A percentile compares a stretch with the other conserved stretches of the same genome.
phyloP scores from a whole-genome alignment of 345 rosid species.

The Pseudoturritis turrita region DNA sequence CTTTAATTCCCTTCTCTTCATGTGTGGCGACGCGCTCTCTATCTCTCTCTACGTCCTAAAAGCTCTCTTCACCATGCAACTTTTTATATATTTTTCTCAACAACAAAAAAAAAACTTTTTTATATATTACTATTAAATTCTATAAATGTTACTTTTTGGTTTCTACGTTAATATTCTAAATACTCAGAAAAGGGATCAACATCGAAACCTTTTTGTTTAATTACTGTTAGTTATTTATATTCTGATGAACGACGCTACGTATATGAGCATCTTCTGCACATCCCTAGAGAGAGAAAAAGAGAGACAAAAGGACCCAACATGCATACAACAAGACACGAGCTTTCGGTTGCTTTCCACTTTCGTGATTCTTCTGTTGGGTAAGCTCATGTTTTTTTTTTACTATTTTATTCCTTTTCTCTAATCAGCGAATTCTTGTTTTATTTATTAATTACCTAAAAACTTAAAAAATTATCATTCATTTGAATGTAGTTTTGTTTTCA shows the following conservation, averaged over 20 bases:
- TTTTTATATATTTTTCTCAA: not conserved
- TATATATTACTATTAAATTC: not conserved
- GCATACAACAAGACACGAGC: constrained; percentile 27
- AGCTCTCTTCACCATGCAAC: constrained; percentile 27
- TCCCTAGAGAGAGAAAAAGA: constrained; percentile 26
- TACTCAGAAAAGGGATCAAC: constrained; percentile 29
- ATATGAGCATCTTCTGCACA: constrained; percentile 29
- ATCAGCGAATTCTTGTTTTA: not conserved
- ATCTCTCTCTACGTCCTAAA: constrained; percentile 19
- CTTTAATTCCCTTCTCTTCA: constrained; percentile 13
- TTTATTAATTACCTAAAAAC: not conserved
- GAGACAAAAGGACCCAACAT: constrained; percentile 36
- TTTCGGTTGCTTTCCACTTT: constrained; percentile 37
- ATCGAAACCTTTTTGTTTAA: constrained; percentile 28
- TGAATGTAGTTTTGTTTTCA: not conserved
- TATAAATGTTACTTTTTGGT: not conserved
- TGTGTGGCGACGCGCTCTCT: constrained; percentile 26
- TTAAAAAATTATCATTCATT: not conserved
- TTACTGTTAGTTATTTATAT: constrained; percentile 16
- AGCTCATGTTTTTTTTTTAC: not conserved
- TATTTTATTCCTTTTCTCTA: not conserved
- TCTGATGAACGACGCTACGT: constrained; percentile 28
- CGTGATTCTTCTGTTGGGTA: constrained; percentile 25
- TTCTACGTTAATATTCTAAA: not conserved
- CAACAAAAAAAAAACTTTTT: too few species aligned